These are phyloP conservation scores for Yamadazyma akitaensis DNA, from an alignment of 805 yeast genomes.

Conservation along the genomic window DNA sequence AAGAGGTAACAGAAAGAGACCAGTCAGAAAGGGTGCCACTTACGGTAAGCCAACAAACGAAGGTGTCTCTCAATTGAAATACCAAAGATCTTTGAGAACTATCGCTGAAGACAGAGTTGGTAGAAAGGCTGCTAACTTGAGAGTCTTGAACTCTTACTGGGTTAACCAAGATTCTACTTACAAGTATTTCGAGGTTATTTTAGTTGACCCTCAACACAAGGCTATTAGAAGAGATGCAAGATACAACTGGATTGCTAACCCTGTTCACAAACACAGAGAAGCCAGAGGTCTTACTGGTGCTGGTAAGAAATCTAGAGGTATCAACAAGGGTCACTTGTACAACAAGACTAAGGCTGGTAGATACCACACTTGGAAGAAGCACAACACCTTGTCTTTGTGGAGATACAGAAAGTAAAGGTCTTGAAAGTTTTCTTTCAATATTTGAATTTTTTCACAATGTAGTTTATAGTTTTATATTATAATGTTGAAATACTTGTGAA, in stretches of 20 bases:
- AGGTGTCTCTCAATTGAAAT: slow-evolving; percentile 98
- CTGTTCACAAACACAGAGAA: slow-evolving; percentile 99
- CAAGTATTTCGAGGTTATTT: slow-evolving; percentile 98
- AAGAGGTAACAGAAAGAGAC: slow-evolving; percentile 99
- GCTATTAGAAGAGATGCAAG: slow-evolving; percentile 98
- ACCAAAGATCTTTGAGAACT: slow-evolving; percentile 96
- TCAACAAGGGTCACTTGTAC: slow-evolving; percentile 99
- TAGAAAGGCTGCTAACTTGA: slow-evolving; percentile 97
- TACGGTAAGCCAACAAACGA: slow-evolving; percentile 99
- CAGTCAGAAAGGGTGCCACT: slow-evolving; percentile 99
- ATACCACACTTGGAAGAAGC: slow-evolving; percentile 99
- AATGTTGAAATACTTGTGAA: slow-evolving; percentile 6
- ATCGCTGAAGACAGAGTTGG: slow-evolving; percentile 99
- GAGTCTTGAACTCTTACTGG: slow-evolving; percentile 99
- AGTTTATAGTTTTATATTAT: slow-evolving; percentile 5
- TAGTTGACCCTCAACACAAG: slow-evolving; percentile 96
- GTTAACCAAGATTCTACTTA: slow-evolving; percentile 98
- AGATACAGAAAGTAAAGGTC: slow-evolving; percentile 75
- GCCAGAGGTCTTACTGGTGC: slow-evolving; percentile 97
- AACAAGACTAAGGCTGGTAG: slow-evolving; percentile 98
- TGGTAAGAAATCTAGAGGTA: slow-evolving; percentile 99
- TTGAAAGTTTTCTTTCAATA: neutral
- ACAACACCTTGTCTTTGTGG: slow-evolving; percentile 98
- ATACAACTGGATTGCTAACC: slow-evolving; percentile 99
- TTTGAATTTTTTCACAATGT: neutral